Evolutionary conservation across 1,284 basidiomycete genomes (phyloP).

Genomic region (Ustilago loliicola): DNA sequence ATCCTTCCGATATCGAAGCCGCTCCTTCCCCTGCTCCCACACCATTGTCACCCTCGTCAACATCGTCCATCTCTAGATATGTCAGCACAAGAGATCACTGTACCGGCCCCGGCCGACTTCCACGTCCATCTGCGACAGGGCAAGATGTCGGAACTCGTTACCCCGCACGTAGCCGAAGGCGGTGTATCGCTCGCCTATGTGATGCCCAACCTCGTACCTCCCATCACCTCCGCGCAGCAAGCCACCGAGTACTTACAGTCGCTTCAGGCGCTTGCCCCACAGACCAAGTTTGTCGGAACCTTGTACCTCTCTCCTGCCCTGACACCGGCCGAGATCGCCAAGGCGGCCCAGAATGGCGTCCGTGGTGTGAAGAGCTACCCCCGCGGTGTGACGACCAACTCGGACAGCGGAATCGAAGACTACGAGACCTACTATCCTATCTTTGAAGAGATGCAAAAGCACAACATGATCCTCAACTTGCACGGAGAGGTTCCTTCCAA

Average conservation of each 20-base stretch:
- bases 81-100: slow-evolving; percentile 42
- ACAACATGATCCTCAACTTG: slow-evolving; percentile 92
- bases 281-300: slow-evolving; percentile 91
- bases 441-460: slow-evolving; percentile 94
- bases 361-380: slow-evolving; percentile 96
- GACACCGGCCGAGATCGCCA: slow-evolving; percentile 89
- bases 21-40: not conserved
- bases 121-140: slow-evolving; percentile 97
- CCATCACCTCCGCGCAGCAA: slow-evolving; percentile 85
- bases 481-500: slow-evolving; percentile 98
- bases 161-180: slow-evolving; percentile 88
- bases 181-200: slow-evolving; percentile 94
- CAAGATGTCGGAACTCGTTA: slow-evolving; percentile 80
- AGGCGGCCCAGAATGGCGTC: slow-evolving; percentile 74
- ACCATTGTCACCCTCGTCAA: not conserved
- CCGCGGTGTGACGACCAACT: slow-evolving; percentile 97
- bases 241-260: slow-evolving; percentile 84
- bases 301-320: slow-evolving; percentile 92
- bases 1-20: slow-evolving; percentile 5
- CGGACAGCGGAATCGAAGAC: slow-evolving; percentile 94
- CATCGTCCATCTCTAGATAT: not conserved
- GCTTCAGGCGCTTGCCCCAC: slow-evolving; percentile 82
- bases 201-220: slow-evolving; percentile 97
- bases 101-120: slow-evolving; percentile 74
- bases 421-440: slow-evolving; percentile 95